These are phyloP conservation scores for Solanum chaucha DNA, from an alignment of 257 asterid genomes.

Conservation along the genomic window DNA sequence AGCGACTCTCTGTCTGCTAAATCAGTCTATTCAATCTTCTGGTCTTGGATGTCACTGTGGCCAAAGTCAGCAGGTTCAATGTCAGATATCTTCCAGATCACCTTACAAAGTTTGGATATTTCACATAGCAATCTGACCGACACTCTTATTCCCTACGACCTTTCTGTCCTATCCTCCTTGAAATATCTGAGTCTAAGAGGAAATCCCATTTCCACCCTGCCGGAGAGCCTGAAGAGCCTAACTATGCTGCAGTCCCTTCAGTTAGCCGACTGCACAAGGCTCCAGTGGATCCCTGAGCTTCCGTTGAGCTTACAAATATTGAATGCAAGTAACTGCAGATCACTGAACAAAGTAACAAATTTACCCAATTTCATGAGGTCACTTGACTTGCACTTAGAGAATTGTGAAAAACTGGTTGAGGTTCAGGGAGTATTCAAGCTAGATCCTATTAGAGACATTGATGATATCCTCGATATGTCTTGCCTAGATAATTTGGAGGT, in stretches of 20 bases:
- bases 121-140: neutral
- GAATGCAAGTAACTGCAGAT: neutral
- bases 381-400: neutral
- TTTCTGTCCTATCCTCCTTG: neutral
- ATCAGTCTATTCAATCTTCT: neutral
- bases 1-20: neutral
- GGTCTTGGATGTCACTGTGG: neutral
- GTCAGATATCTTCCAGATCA: neutral
- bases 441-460: neutral
- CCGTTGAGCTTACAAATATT: neutral
- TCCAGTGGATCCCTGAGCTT: constrained; percentile 2
- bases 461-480: neutral
- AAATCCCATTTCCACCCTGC: neutral
- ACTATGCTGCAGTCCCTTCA: neutral
- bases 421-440: constrained; percentile 4
- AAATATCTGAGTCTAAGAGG: neutral
- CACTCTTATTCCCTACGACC: neutral
- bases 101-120: neutral
- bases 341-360: neutral
- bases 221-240: neutral
- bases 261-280: constrained; percentile 4
- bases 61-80: neutral
- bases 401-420: constrained; percentile 3
- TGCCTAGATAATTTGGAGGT: neutral
- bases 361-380: neutral